Evolutionary conservation across 139 green algal species (phyloP), one percentile per base, ranked within the genome.

Genomic region (Mesotaenium endlicherianum): DNA sequence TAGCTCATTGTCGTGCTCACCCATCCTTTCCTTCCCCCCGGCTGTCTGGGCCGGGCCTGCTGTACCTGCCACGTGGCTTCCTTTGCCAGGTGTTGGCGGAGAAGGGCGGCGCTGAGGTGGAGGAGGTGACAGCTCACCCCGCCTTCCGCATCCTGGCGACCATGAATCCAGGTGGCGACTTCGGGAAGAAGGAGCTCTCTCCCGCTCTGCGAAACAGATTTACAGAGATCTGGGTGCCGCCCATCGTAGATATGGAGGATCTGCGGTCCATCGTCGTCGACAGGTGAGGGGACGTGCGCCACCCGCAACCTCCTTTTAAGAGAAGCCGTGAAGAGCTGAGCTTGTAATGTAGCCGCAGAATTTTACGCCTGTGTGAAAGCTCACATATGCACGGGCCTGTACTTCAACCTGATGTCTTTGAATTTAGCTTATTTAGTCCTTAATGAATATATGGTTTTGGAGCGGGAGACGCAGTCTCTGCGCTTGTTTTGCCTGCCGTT

Each of bases 111-210:
- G 89, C 90, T 1, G 89, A 72, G 1, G 85, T 88, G 26, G 91
- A 97, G 90, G 80, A 97, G 39, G 67, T 99, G 11, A 78, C 92
- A 0, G 96, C 93, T 1, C 91, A 93, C 44, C 83, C 88, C 0
- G 89, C 91, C 53, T 99, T 99, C 90, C 88, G 90, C 14, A 45
- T 99, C 36, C 75, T 99, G 16, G 95, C 93, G 44, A 99, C 97
- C 64, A 99, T 99, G 97, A 99, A 99, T 88, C 97, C 97, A 4
- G 96, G 95, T 5, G 94, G 94, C 1, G 93, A 97, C 81, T 98
- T 95, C 78, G 95, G 95, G 75, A 99, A 99, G 92, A 97, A 97
- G 84, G 97, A 99, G 92, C 93, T 99, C 42, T 97, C 92, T 5
- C 97, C 97, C 1, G 97, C 97, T 6, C 92, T 99, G 8, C 89